Evolutionary conservation across 208 protist genomes (phyloP).

Genomic region (Acanthamoeba royreba): DNA sequence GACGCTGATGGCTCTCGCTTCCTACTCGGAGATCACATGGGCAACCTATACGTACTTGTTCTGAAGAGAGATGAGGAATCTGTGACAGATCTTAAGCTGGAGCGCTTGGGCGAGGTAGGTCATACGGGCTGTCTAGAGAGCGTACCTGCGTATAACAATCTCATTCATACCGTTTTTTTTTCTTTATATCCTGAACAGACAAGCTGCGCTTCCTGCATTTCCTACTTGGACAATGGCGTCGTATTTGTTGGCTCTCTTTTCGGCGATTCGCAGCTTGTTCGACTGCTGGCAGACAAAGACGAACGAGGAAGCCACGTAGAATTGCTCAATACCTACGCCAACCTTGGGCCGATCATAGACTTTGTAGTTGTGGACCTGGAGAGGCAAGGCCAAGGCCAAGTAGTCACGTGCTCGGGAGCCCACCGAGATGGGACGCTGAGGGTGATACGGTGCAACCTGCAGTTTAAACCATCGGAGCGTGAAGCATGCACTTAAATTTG

Average conservation of each 20-base stretch:
- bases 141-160: no score
- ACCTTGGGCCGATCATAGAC: conserved; percentile 82
- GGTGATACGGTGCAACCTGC: conserved; percentile 73
- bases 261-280: conserved; percentile 78
- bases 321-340: conserved; percentile 71
- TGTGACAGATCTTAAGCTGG: background rate
- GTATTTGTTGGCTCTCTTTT: conserved; percentile 76
- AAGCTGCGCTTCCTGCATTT: conserved; percentile 55
- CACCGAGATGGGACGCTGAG: conserved; percentile 80
- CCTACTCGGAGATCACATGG: conserved; percentile 71
- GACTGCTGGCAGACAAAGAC: conserved; percentile 59
- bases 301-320: conserved; percentile 57
- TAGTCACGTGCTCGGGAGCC: conserved; percentile 82
- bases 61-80: conserved; percentile 35
- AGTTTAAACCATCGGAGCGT: background rate
- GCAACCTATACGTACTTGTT: conserved; percentile 60
- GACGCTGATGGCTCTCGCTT: conserved; percentile 71
- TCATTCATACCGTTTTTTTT: no score
- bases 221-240: conserved; percentile 80
- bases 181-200: no score
- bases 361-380: conserved; percentile 80
- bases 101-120: conserved; percentile 21
- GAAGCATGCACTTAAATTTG: background rate
- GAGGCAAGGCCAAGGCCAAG: conserved; percentile 77
- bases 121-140: no score